Percentiles rank a stretch among this genome's conserved stretches.
Evolutionary conservation across 768 basidiomycete species (phyloP).

Genomic region (Pleurotus pulmonarius): DNA sequence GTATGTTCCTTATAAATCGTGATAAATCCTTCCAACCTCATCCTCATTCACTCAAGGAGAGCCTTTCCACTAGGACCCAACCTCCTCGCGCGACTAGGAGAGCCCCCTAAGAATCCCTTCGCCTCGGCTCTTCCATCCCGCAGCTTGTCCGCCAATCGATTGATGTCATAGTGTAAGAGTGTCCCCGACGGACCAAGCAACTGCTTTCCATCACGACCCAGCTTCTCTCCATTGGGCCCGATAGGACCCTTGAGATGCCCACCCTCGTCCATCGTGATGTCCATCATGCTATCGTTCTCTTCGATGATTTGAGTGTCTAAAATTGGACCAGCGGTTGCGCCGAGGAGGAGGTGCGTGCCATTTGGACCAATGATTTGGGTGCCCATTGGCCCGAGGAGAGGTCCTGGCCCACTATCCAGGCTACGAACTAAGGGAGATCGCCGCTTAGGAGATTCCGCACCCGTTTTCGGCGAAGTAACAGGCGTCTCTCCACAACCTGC

Average conservation of each 20-base stretch:
- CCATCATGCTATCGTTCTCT: not conserved
- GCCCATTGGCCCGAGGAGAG: conserved; percentile 1
- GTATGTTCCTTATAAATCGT: no score
- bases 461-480: no score
- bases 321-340: conserved; percentile 1
- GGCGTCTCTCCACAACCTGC: conserved; percentile 1
- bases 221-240: conserved; percentile 1
- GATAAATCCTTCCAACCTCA: no score
- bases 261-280: conserved; percentile 1
- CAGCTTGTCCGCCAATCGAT: not conserved
- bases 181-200: not conserved
- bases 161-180: conserved; percentile 2
- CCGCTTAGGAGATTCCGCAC: not conserved
- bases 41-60: not conserved
- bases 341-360: conserved; percentile 3
- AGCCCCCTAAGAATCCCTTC: not conserved
- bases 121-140: conserved; percentile 1
- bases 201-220: conserved; percentile 1
- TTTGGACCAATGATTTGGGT: conserved; percentile 1
- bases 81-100: not conserved
- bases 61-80: not conserved
- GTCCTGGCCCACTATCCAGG: not conserved
- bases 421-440: not conserved
- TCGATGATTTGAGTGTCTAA: not conserved
- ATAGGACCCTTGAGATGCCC: conserved; percentile 1